Percentiles rank a stretch among this genome's conserved stretches.
Evolutionary conservation across 2,329 filamentous ascomycete species (phyloP).

Genomic region (Penicillium sp.): DNA sequence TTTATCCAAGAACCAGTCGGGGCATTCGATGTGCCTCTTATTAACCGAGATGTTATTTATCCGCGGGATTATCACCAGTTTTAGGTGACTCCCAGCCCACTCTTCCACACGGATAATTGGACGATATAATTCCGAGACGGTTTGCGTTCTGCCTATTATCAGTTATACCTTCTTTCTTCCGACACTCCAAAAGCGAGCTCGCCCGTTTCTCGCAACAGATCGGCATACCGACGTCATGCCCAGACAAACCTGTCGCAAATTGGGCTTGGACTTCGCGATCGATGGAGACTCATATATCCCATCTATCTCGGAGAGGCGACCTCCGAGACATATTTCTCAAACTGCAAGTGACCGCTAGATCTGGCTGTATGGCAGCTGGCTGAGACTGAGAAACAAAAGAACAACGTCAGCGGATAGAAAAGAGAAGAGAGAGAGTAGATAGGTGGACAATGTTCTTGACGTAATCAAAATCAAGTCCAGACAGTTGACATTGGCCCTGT

Average conservation of each 20-base stretch:
- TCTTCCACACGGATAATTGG: background rate
- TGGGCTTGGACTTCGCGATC: too few species aligned
- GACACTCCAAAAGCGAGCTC: background rate
- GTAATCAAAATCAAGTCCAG: too few species aligned
- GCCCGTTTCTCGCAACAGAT: constrained; percentile 4
- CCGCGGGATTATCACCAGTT: background rate
- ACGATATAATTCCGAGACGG: background rate
- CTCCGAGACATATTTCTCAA: too few species aligned
- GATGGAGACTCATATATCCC: too few species aligned
- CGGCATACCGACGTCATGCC: constrained; percentile 24
- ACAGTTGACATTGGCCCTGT: too few species aligned
- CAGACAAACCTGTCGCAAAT: background rate
- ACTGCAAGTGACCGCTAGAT: too few species aligned
- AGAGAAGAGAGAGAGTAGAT: too few species aligned
- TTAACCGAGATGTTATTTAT: constrained; percentile 21
- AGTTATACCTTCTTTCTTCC: background rate
- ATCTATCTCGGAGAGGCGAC: too few species aligned
- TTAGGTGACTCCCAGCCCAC: background rate
- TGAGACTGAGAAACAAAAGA: too few species aligned
- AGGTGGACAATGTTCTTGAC: too few species aligned
- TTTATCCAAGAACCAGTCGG: constrained; percentile 12
- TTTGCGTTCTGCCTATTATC: background rate
- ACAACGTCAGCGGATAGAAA: too few species aligned
- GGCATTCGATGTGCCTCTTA: constrained; percentile 5
- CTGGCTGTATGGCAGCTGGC: too few species aligned